Evolutionary conservation across 2,329 filamentous ascomycete species (phyloP), one percentile per base, ranked within the genome.

Genomic region (Lojkania enalia): DNA sequence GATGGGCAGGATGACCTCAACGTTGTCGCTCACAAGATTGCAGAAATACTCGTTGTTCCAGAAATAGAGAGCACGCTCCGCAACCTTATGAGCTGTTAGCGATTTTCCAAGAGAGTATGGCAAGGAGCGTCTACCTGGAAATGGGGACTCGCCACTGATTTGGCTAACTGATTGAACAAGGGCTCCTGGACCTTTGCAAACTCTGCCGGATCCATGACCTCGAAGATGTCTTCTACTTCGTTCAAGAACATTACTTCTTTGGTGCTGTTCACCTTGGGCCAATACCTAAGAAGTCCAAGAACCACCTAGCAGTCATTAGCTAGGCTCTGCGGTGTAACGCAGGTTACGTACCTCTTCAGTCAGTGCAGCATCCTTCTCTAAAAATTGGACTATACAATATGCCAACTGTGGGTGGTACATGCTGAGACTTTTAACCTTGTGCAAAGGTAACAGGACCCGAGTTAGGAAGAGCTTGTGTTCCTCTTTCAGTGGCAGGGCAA

Each of bases 21-120:
- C 94, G 63, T 99, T 99, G 74, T 99, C 94, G 76, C 91, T 96
- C 57, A 99, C 94, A 47, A 99, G 79, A 66, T 97, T 99, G 78
- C 94, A 99, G 75, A 99, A 99, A 71, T 99, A 99, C 71, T 99
- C 94, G 66, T 99, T 99, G 78, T 99, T 99, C 94, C 94, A 99
- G 77, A 99, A 99, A 75, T 99, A 99, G 20, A 99, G 80, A 4
- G 94, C 94, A 55, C 94, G 85, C 74, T 99, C 94, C 14, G 94
- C 94, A 46, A 99, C 94, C 81, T 84, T 50, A 23, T 15, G 7
- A 32, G 14, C 19, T 21, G 35, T 63, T 44, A 58, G 33, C 33
- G 15, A 33, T 7, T 7, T 6, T 16, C 9, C 9, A 33, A 7
- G 7, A 35, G 16, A 18, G 21, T 21, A 39, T 5, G 33, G 6